Conservation (phyloP, 352 stramenopile genomes). For the Stramenopiles sp. region DNA sequence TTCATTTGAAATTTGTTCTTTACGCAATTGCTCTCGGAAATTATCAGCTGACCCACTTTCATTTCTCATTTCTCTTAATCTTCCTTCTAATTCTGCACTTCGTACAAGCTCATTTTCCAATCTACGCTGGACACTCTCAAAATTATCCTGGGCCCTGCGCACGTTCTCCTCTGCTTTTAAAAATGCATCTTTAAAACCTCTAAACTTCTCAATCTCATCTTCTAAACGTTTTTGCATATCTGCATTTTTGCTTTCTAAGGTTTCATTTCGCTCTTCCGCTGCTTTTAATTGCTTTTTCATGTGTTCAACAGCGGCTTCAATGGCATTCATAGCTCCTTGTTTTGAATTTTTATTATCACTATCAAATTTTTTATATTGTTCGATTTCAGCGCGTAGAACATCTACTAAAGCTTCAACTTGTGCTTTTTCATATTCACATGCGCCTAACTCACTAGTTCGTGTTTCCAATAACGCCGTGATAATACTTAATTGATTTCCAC, state of each 20-base stretch:
- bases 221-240: not conserved
- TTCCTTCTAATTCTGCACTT: not conserved
- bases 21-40: not conserved
- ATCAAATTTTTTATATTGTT: not conserved
- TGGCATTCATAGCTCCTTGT: not conserved
- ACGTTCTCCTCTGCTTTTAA: not conserved
- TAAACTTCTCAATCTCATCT: not conserved
- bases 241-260: not conserved
- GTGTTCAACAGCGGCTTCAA: not conserved
- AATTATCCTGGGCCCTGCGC: not conserved
- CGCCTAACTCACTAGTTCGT: not conserved
- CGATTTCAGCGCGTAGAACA: not conserved
- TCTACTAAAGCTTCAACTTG: not conserved
- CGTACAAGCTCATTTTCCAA: not conserved
- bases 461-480: not conserved
- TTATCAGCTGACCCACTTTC: not conserved
- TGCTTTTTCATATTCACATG: not conserved
- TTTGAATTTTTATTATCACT: not conserved
- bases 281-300: not conserved
- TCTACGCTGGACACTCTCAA: not conserved
- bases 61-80: not conserved
- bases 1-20: not conserved
- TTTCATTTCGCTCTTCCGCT: not conserved
- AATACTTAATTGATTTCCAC: not conserved
- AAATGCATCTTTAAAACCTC: not conserved